Percentiles rank a stretch among this genome's conserved stretches.
These are phyloP conservation scores for Pterocarpus macrocarpus DNA, from an alignment of 306 rosid species.

Conservation along the genomic window DNA sequence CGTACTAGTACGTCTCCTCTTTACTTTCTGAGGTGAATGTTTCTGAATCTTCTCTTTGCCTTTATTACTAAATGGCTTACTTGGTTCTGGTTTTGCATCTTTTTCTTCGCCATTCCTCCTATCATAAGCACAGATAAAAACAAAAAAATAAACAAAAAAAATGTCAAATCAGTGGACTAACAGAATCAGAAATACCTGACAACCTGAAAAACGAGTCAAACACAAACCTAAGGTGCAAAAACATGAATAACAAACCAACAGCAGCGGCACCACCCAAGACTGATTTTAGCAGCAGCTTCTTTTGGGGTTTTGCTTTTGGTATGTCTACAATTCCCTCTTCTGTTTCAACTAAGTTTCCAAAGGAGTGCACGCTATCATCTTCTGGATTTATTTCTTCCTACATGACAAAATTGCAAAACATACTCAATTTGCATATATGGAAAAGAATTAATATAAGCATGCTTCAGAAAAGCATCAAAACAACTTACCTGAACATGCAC, in stretches of 20 bases:
- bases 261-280: constrained; percentile 62
- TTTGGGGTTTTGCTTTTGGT: constrained; percentile 47
- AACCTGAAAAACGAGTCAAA: constrained; percentile 21
- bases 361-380: constrained; percentile 31
- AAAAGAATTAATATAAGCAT: constrained; percentile 38
- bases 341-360: constrained; percentile 35
- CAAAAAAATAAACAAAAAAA: neutral
- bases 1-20: constrained; percentile 30
- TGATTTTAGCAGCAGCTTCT: constrained; percentile 53
- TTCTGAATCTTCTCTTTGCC: constrained; percentile 48
- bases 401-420: constrained; percentile 34
- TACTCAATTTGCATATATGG: constrained; percentile 29
- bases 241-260: constrained; percentile 55
- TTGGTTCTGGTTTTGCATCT: constrained; percentile 44
- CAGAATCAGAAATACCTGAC: constrained; percentile 27
- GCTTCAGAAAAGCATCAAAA: constrained; percentile 37
- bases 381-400: constrained; percentile 52
- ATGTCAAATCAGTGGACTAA: constrained; percentile 20
- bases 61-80: constrained; percentile 36
- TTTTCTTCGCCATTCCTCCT: constrained; percentile 52
- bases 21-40: constrained; percentile 34
- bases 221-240: constrained; percentile 61
- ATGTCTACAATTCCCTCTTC: constrained; percentile 20
- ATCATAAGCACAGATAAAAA: neutral
- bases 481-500: constrained; percentile 45